phyloP scores from a whole-genome alignment of 169 alveolate species.

The Plasmodium ovale region DNA sequence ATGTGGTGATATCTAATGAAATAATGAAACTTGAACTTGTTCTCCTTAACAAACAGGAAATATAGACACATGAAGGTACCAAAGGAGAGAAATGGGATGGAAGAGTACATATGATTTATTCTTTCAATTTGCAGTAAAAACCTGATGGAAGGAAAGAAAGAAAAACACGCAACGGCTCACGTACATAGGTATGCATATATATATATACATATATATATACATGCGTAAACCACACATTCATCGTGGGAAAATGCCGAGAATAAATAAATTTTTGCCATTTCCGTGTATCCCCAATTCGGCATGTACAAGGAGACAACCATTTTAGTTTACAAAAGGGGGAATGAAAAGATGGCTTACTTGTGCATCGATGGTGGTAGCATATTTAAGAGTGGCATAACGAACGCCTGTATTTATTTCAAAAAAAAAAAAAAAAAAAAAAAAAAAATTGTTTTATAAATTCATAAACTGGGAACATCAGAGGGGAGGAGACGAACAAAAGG shows the following conservation, averaged over 20 bases:
- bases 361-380: conserved; percentile 42
- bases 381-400: conserved; percentile 64
- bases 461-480: background rate
- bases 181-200: no score
- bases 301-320: no score
- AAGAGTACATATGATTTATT: conserved; percentile 44
- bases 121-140: conserved; percentile 52
- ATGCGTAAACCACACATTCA: no score
- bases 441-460: background rate
- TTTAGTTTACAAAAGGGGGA: background rate
- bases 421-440: background rate
- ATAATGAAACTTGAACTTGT: conserved; percentile 66
- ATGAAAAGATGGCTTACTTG: conserved; percentile 54
- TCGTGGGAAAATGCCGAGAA: background rate
- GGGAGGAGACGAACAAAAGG: background rate
- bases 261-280: background rate
- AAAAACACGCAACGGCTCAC: no score
- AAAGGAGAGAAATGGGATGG: conserved; percentile 71
- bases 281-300: background rate
- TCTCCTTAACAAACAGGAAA: conserved; percentile 65
- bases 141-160: background rate
- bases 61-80: conserved; percentile 67
- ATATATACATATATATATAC: no score
- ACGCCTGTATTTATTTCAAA: conserved; percentile 32
- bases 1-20: conserved; percentile 65